These are phyloP conservation scores for Globisporangium polare DNA, from an alignment of 352 stramenopile species.

Conservation along the genomic window DNA sequence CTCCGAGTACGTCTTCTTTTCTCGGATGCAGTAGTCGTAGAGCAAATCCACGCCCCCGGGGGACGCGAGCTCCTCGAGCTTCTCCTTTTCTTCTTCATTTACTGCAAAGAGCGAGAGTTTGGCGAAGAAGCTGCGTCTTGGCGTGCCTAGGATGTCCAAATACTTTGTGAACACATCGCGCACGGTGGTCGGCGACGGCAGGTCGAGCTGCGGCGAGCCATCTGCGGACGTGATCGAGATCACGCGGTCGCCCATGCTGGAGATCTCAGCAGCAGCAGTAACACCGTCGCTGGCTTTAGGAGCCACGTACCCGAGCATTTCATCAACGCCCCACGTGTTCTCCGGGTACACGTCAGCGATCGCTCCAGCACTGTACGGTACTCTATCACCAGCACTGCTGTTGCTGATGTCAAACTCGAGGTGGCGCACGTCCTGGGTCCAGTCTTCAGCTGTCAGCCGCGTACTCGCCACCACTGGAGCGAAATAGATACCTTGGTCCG, in stretches of 20 bases:
- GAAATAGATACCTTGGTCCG: slow-evolving; percentile 39
- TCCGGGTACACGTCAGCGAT: slow-evolving; percentile 79
- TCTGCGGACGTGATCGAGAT: slow-evolving; percentile 52
- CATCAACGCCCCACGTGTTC: slow-evolving; percentile 63
- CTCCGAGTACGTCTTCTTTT: slow-evolving; percentile 90
- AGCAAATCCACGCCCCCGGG: slow-evolving; percentile 88
- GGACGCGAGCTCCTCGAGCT: slow-evolving; percentile 87
- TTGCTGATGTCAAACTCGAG: slow-evolving; percentile 58
- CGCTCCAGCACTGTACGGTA: slow-evolving; percentile 56
- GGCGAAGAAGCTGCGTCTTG: slow-evolving; percentile 86
- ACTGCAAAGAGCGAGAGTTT: slow-evolving; percentile 75
- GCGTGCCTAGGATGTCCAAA: slow-evolving; percentile 85
- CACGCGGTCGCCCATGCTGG: slow-evolving; percentile 26
- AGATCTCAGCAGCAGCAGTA: neutral
- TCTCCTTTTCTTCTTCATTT: slow-evolving; percentile 89
- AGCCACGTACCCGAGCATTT: slow-evolving; percentile 54
- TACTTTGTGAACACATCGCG: slow-evolving; percentile 78
- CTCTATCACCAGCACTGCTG: neutral
- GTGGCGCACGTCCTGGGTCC: slow-evolving; percentile 81
- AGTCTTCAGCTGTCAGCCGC: slow-evolving; percentile 60
- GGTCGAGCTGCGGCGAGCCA: slow-evolving; percentile 36
- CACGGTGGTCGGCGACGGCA: slow-evolving; percentile 53
- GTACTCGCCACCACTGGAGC: slow-evolving; percentile 59
- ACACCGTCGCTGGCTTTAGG: neutral
- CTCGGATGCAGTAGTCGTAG: slow-evolving; percentile 92